A percentile compares a stretch with the other conserved stretches of the same genome.
Conservation (phyloP, 306 rosid species). For the Clitoria ternatea region DNA sequence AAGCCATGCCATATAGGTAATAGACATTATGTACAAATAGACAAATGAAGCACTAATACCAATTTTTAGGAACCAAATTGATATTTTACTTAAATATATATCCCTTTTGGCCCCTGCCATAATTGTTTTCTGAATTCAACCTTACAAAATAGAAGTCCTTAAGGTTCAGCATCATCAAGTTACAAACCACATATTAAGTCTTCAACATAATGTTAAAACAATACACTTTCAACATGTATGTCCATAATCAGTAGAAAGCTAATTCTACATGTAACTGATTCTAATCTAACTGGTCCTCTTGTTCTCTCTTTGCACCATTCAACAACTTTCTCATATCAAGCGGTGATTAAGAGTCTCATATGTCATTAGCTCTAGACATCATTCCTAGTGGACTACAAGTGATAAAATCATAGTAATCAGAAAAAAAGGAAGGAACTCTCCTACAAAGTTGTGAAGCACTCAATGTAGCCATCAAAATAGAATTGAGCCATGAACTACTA, state of each 20-base stretch:
- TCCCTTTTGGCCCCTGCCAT: too few relatives aligned
- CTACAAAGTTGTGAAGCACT: background rate
- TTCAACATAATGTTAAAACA: background rate
- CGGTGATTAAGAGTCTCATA: background rate
- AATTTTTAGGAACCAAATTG: too few relatives aligned
- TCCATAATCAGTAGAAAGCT: background rate
- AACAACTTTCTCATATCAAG: background rate
- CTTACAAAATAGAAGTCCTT: background rate
- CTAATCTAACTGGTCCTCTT: background rate
- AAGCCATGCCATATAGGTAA: too few relatives aligned
- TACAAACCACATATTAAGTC: background rate
- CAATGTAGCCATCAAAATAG: background rate
- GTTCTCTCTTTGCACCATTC: background rate
- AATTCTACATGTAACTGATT: background rate
- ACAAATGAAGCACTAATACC: too few relatives aligned
- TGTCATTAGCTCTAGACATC: background rate
- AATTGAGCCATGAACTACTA: slow-evolving; percentile 20
- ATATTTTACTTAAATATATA: too few relatives aligned
- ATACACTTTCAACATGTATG: background rate
- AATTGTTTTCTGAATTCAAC: too few relatives aligned
- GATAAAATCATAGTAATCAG: too few relatives aligned
- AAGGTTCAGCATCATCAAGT: background rate
- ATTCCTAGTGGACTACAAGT: too few relatives aligned
- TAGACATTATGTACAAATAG: too few relatives aligned
- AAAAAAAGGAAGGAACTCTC: background rate